Conservation (phyloP, 2,329 filamentous ascomycete species). For the Cercospora beticola region DNA sequence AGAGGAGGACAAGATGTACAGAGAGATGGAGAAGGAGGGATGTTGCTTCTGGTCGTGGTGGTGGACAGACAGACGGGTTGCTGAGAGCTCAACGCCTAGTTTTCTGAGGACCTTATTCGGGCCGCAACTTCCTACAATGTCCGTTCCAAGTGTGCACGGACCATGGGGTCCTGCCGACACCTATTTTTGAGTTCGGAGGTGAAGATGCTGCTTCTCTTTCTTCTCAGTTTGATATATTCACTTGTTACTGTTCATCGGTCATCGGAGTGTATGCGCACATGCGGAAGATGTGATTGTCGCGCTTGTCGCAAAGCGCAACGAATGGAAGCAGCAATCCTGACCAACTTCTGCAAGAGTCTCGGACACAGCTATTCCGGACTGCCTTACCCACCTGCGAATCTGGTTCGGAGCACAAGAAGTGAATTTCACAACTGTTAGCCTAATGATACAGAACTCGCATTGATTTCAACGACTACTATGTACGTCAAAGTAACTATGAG, state of each 20-base stretch:
- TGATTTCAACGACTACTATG: neutral
- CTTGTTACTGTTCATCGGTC: neutral
- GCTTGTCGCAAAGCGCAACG: neutral
- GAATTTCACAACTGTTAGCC: too few species aligned
- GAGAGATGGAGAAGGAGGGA: neutral
- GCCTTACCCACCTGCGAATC: neutral
- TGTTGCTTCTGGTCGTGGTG: neutral
- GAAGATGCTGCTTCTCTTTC: neutral
- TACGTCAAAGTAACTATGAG: neutral
- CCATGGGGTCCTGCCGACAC: neutral
- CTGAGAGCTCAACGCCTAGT: constrained; percentile 6
- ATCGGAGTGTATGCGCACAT: neutral
- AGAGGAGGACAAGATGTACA: neutral
- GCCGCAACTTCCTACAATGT: neutral
- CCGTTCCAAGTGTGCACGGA: constrained; percentile 1
- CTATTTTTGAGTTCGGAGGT: neutral
- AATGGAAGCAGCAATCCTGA: neutral
- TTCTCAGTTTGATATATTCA: neutral
- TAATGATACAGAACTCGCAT: too few species aligned
- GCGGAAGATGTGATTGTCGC: neutral
- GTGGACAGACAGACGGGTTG: neutral
- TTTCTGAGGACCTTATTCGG: neutral
- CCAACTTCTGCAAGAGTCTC: neutral
- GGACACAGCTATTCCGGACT: neutral
- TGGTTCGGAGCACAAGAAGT: neutral